phyloP scores from a whole-genome alignment of 345 rosid species.

The Microcos paniculata region DNA sequence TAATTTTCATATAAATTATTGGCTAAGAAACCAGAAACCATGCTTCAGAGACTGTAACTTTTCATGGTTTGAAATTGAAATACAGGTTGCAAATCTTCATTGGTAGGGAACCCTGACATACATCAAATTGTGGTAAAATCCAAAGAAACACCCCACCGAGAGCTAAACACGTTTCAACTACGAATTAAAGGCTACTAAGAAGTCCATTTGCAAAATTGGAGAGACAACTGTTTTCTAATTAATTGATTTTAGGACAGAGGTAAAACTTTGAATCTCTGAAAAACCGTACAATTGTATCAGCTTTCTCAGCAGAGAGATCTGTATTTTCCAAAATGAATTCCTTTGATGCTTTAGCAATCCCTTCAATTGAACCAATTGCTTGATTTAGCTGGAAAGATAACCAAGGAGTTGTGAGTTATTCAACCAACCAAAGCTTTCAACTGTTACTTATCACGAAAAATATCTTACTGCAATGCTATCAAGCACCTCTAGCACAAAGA shows the following conservation, averaged over 20 bases:
- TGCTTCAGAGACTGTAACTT: neutral
- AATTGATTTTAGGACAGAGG: constrained; percentile 61
- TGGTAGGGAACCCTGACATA: neutral
- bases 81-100: neutral
- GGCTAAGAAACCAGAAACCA: neutral
- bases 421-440: neutral
- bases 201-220: neutral
- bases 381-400: constrained; percentile 62
- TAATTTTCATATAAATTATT: no score
- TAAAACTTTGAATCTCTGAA: constrained; percentile 79
- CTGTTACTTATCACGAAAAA: neutral
- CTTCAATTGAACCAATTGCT: constrained; percentile 87
- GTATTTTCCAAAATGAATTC: constrained; percentile 69
- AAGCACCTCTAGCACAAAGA: neutral
- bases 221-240: constrained; percentile 11
- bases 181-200: neutral
- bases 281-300: constrained; percentile 56
- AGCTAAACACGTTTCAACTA: neutral
- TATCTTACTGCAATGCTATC: neutral
- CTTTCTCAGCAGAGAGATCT: constrained; percentile 83
- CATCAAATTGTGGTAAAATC: neutral
- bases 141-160: neutral
- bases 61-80: no score
- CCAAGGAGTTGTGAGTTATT: neutral
- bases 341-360: constrained; percentile 79